Conservation (phyloP, 768 basidiomycete genomes). For the Pleurotus citrinopileatus region DNA sequence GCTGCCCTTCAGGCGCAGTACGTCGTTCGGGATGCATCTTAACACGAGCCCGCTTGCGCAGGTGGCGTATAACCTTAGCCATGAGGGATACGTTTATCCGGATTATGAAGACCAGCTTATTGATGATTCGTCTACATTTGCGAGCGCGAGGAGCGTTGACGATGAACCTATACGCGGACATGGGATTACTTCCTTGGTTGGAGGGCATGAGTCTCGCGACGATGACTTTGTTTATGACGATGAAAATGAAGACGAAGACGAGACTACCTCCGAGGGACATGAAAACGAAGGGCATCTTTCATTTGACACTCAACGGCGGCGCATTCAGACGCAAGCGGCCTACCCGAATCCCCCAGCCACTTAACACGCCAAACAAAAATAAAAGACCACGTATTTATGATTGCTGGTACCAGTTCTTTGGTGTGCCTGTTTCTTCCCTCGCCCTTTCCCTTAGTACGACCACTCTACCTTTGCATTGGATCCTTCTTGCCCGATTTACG, state of each 20-base stretch:
- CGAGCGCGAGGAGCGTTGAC: constrained; percentile 42
- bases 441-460: neutral
- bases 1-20: neutral
- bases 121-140: constrained; percentile 52
- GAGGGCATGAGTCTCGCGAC: constrained; percentile 12
- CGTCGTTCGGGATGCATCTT: neutral
- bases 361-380: neutral
- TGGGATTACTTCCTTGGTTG: constrained; percentile 12
- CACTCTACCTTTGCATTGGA: constrained; percentile 1
- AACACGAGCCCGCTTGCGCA: constrained; percentile 13
- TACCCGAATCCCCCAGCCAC: constrained; percentile 1
- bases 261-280: constrained; percentile 14
- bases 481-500: constrained; percentile 1
- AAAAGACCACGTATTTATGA: neutral
- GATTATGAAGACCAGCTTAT: constrained; percentile 23
- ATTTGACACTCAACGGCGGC: constrained; percentile 7
- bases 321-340: neutral
- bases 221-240: constrained; percentile 21
- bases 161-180: constrained; percentile 15
- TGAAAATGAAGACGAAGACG: constrained; percentile 29
- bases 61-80: constrained; percentile 11
- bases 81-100: constrained; percentile 1
- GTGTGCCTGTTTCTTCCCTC: neutral
- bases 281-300: constrained; percentile 6
- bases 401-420: neutral